Percentiles rank a stretch among this genome's conserved stretches.
Conservation (phyloP, 345 rosid species). For the Citrus reticulata region DNA sequence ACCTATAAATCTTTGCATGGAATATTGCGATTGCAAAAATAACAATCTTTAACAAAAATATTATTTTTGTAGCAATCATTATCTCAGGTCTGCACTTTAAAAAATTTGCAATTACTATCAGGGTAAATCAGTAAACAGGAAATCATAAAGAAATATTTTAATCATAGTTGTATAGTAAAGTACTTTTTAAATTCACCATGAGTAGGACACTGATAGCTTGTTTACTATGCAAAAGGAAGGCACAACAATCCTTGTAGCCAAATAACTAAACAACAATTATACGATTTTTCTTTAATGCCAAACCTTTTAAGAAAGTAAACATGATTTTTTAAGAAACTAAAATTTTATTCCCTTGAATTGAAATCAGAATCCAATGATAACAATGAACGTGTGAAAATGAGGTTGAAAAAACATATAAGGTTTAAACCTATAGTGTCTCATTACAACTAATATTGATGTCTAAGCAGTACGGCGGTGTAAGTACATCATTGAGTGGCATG, state of each 20-base stretch:
- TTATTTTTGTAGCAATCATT: slow-evolving; percentile 55
- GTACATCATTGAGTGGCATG: not conserved
- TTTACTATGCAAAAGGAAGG: not conserved
- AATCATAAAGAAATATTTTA: not conserved
- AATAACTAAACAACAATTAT: not conserved
- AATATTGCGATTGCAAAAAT: slow-evolving; percentile 37
- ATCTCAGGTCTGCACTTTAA: slow-evolving; percentile 45
- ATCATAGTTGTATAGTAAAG: not conserved
- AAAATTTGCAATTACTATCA: not conserved
- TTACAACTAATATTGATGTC: not conserved
- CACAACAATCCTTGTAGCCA: not conserved
- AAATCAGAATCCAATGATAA: not conserved
- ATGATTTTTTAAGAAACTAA: no score
- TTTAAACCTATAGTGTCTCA: not conserved
- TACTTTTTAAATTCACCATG: not conserved
- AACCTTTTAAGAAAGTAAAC: not conserved
- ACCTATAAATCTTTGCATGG: slow-evolving; percentile 43
- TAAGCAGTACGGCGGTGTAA: not conserved
- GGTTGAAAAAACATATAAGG: not conserved
- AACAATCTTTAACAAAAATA: slow-evolving; percentile 54
- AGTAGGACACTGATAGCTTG: no score
- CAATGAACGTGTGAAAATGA: not conserved
- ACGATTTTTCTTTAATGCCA: not conserved
- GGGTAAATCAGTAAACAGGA: not conserved
- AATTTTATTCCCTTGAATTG: not conserved